Evolutionary conservation across 768 basidiomycete genomes (phyloP).

Genomic region (Suillus lakei): DNA sequence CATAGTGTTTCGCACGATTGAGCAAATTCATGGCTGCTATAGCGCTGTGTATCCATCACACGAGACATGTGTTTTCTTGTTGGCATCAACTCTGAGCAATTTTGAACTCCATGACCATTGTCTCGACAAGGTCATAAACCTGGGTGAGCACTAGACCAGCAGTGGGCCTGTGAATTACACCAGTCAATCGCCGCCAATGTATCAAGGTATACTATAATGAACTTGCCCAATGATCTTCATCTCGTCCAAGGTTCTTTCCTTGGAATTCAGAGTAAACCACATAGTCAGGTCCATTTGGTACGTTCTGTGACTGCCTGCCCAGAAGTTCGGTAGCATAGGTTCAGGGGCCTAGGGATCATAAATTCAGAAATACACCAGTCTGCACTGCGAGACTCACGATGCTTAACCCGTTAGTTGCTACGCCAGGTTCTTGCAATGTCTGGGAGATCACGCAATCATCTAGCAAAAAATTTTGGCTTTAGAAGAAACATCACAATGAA

Average conservation of each 20-base stretch:
- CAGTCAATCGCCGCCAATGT: slow-evolving; percentile 1
- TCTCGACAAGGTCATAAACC: slow-evolving; percentile 31
- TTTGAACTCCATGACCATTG: slow-evolving; percentile 30
- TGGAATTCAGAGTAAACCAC: slow-evolving; percentile 46
- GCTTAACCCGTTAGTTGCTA: not conserved
- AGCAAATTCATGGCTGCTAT: no score
- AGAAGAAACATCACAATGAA: no score
- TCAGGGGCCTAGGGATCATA: slow-evolving; percentile 40
- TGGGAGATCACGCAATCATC: slow-evolving; percentile 26
- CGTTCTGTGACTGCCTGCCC: slow-evolving; percentile 42
- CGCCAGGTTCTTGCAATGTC: slow-evolving; percentile 14
- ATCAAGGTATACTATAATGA: not conserved
- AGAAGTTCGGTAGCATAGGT: slow-evolving; percentile 54
- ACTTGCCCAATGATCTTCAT: slow-evolving; percentile 13
- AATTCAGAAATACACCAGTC: not conserved
- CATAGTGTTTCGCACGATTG: no score
- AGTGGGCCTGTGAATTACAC: slow-evolving; percentile 12
- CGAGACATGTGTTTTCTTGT: not conserved
- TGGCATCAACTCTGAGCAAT: slow-evolving; percentile 6
- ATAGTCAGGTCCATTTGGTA: slow-evolving; percentile 53
- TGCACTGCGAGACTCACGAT: not conserved
- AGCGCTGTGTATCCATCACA: no score
- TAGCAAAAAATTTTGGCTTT: slow-evolving; percentile 3
- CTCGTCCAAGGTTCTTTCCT: slow-evolving; percentile 48
- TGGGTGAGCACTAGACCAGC: slow-evolving; percentile 27